Conservation (phyloP, 805 yeast species). For the Kregervanrija pseudodelftensis region DNA sequence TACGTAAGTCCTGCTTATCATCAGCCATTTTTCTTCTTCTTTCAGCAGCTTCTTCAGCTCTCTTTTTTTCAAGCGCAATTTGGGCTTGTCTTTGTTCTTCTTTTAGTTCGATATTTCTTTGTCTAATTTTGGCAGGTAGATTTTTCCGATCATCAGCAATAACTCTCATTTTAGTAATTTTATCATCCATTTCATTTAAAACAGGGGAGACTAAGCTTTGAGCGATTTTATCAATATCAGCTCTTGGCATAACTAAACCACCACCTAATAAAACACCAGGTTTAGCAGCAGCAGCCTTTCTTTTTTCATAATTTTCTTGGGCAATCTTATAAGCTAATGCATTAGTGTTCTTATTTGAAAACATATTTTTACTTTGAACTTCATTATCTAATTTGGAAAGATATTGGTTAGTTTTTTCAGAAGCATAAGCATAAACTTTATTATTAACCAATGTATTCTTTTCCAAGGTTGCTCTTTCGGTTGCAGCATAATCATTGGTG, state of each 20-base stretch:
- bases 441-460: conserved; percentile 33
- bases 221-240: conserved; percentile 77
- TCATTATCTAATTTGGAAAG: conserved; percentile 21
- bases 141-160: conserved; percentile 39
- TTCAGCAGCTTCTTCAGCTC: conserved; percentile 25
- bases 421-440: conserved; percentile 44
- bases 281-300: conserved; percentile 38
- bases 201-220: conserved; percentile 76
- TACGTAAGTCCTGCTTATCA: conserved; percentile 39
- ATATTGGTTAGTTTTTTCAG: conserved; percentile 38
- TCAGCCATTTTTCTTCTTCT: conserved; percentile 43
- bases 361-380: conserved; percentile 18
- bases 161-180: conserved; percentile 62
- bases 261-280: conserved; percentile 75
- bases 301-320: conserved; percentile 54
- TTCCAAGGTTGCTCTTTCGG: conserved; percentile 32
- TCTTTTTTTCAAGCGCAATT: conserved; percentile 28
- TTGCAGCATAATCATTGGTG: conserved; percentile 36
- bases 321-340: conserved; percentile 74
- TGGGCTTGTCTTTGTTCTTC: conserved; percentile 33
- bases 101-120: conserved; percentile 30
- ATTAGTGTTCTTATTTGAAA: conserved; percentile 35
- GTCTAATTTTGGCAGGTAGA: conserved; percentile 34
- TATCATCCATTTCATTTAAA: conserved; percentile 58
- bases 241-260: conserved; percentile 68